Base-by-base conservation (phyloP, 257 asterid species). In the Rhazya stricta region DNA sequence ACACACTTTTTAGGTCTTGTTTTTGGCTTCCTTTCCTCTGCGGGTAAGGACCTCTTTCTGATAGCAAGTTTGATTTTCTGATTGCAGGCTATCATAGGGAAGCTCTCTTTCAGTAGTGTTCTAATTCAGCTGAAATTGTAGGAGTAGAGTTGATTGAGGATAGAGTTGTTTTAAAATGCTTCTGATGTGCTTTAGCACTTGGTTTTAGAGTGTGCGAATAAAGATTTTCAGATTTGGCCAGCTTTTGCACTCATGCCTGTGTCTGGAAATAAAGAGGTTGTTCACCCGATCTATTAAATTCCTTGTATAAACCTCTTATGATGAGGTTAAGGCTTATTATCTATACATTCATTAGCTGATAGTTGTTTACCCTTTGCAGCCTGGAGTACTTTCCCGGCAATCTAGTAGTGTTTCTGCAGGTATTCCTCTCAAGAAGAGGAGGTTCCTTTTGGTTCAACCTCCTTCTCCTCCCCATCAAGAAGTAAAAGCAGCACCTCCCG, bases 351-450 rank as follows among this genome's bases (percentile, higher is more conserved):
- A 10, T n/a, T 71, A 62, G 16, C 66, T 77, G 71, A 78, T 43
- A 76, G 46, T 65, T 37, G 11, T 67, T n/a, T 67, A 54, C 77
- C 34, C n/a, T 81, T 69, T 83, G 80, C 88, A 91, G 94, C 73
- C 86, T 79, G 84, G 86, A 77, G 78, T 83, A 41, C 63, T 82
- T 67, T n/a, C 86, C 74, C 82, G 86, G 78, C 88, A 21, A 78
- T 81, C 92, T 82, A 76, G 84, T 81, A 77, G 73, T 79, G 81
- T 80, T 67, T 84, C 86, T 45, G 78, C 85, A 73, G 85, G 88
- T 80, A 88, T 93, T 79, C 98, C 98, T 32, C 83, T 91, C 5
- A 93, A 91, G 91, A 93, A 93, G 80, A 89, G 98, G 81, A 88
- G 89, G 77, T 83, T 88, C 82, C 87, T 89, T 4, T 58, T 89